These are phyloP conservation scores for Iberis pinnata DNA, from an alignment of 345 rosid species.

Conservation along the genomic window DNA sequence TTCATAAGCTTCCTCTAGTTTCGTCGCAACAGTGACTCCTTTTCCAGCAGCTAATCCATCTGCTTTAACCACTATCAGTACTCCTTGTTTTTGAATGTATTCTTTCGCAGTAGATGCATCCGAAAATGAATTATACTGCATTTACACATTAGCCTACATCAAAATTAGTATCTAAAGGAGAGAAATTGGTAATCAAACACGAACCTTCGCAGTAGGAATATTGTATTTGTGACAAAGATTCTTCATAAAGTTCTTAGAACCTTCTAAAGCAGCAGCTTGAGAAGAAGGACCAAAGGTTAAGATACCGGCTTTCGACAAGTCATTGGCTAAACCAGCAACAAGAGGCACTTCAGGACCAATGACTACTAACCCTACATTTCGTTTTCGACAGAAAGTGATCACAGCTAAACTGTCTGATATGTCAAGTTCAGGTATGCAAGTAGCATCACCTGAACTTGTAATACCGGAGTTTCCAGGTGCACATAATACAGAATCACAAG, in stretches of 20 bases:
- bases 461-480: slow-evolving; percentile 95
- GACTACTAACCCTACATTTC: slow-evolving; percentile 69
- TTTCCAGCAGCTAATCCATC: slow-evolving; percentile 98
- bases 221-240: slow-evolving; percentile 71
- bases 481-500: slow-evolving; percentile 68
- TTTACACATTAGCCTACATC: background rate
- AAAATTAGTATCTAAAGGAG: background rate
- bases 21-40: slow-evolving; percentile 81
- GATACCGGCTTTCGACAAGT: slow-evolving; percentile 55
- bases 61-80: slow-evolving; percentile 79
- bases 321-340: slow-evolving; percentile 82
- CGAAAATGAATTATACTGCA: slow-evolving; percentile 63
- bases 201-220: slow-evolving; percentile 96
- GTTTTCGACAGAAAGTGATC: slow-evolving; percentile 55
- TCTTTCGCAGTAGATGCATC: slow-evolving; percentile 64
- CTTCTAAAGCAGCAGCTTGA: slow-evolving; percentile 95
- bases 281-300: slow-evolving; percentile 91
- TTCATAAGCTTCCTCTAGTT: slow-evolving; percentile 70
- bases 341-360: slow-evolving; percentile 95
- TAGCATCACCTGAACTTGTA: slow-evolving; percentile 69
- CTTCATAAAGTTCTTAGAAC: slow-evolving; percentile 95
- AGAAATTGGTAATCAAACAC: background rate
- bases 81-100: slow-evolving; percentile 70
- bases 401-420: slow-evolving; percentile 57
- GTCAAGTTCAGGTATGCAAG: slow-evolving; percentile 67